Evolutionary conservation across 2,329 filamentous ascomycete species (phyloP).

Genomic region (Ascocoryne sarcoides): DNA sequence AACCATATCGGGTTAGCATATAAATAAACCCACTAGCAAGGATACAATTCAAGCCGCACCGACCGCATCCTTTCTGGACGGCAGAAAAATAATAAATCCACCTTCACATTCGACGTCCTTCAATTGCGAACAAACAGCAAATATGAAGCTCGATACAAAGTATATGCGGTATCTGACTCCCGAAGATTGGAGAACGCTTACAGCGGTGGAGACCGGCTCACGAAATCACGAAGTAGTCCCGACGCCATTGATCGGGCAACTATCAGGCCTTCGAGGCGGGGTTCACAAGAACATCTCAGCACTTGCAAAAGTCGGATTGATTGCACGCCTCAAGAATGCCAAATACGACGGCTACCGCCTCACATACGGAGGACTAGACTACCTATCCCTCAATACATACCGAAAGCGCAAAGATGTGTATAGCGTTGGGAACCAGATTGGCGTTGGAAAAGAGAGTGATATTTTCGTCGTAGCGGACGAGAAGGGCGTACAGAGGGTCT

Average conservation of each 20-base stretch:
- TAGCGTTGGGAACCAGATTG: conserved; percentile 88
- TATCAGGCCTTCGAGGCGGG: conserved; percentile 73
- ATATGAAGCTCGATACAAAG: conserved; percentile 92
- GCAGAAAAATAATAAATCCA: conserved; percentile 17
- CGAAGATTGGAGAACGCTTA: conserved; percentile 93
- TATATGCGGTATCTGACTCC: conserved; percentile 83
- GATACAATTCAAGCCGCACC: conserved; percentile 8
- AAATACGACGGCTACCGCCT: conserved; percentile 96
- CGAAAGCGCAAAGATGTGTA: conserved; percentile 73
- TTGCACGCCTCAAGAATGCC: conserved; percentile 87
- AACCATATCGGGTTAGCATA: conserved; percentile 7
- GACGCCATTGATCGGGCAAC: conserved; percentile 75
- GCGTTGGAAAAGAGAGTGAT: conserved; percentile 95
- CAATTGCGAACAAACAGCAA: conserved; percentile 10
- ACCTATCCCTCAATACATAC: conserved; percentile 88
- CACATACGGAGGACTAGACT: conserved; percentile 94
- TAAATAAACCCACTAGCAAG: no score
- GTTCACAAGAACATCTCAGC: conserved; percentile 83
- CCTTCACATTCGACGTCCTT: conserved; percentile 6
- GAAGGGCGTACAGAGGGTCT: conserved; percentile 65
- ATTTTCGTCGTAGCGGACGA: conserved; percentile 88
- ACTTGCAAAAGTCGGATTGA: conserved; percentile 84
- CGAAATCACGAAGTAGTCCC: conserved; percentile 97
- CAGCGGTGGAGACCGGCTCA: conserved; percentile 86
- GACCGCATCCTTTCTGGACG: conserved; percentile 7